Conservation (phyloP, 2,329 filamentous ascomycete genomes). For the Xylariaceae sp. region DNA sequence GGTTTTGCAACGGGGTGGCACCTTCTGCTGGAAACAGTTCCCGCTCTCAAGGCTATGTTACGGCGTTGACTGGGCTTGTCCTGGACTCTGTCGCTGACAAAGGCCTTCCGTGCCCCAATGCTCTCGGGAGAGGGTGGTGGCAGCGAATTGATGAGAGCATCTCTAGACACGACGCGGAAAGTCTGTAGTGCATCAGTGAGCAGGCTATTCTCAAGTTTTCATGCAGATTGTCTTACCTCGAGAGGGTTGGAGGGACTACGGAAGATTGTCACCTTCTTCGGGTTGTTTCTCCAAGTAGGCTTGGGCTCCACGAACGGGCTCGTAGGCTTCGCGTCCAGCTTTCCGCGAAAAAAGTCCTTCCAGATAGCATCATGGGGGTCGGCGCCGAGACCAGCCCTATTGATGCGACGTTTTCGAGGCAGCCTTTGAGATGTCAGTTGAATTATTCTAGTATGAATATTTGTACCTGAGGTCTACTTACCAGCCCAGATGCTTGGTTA, state of each 20-base stretch:
- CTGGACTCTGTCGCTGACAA: no score
- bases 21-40: no score
- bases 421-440: slow-evolving; percentile 2
- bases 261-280: slow-evolving; percentile 1
- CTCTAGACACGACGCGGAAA: no score
- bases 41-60: no score
- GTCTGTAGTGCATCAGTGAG: no score
- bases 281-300: slow-evolving; percentile 5
- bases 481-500: slow-evolving; percentile 13
- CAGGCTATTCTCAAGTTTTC: no score
- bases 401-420: slow-evolving; percentile 1
- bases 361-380: slow-evolving; percentile 12
- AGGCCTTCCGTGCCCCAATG: no score
- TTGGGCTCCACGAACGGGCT: slow-evolving; percentile 2
- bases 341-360: slow-evolving; percentile 14
- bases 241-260: neutral
- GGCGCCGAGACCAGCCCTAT: slow-evolving; percentile 12
- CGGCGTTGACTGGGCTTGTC: no score
- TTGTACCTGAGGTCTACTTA: neutral
- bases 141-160: no score
- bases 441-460: neutral
- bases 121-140: no score
- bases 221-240: neutral
- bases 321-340: slow-evolving; percentile 1
- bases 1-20: no score